A percentile compares a stretch with the other conserved stretches of the same genome.
These are phyloP conservation scores for Vanderwaltozyma verrucispora DNA, from an alignment of 805 yeast species.

Conservation along the genomic window DNA sequence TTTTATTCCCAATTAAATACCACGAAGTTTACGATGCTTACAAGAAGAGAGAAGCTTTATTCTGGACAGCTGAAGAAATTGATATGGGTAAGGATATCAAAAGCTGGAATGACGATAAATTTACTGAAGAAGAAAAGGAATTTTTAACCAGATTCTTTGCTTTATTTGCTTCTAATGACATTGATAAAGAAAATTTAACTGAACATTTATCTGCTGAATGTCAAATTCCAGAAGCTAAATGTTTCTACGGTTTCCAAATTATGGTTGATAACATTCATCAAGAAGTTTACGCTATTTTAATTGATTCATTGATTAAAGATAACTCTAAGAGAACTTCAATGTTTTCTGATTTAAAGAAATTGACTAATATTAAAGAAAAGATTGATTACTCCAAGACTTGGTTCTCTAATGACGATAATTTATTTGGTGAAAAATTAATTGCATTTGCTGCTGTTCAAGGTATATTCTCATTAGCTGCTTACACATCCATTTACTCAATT, in stretches of 20 bases:
- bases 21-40: constrained; percentile 98
- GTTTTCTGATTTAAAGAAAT: constrained; percentile 86
- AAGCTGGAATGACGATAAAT: constrained; percentile 52
- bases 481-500: constrained; percentile 95
- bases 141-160: constrained; percentile 87
- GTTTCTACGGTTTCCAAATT: constrained; percentile 97
- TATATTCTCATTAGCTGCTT: constrained; percentile 93
- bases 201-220: constrained; percentile 96
- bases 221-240: constrained; percentile 93
- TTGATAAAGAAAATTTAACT: constrained; percentile 90
- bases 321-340: constrained; percentile 78
- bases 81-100: constrained; percentile 80
- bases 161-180: constrained; percentile 95
- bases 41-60: constrained; percentile 96
- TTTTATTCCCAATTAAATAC: constrained; percentile 90
- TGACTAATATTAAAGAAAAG: constrained; percentile 87
- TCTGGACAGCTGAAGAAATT: constrained; percentile 99
- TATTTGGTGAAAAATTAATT: constrained; percentile 88
- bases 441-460: constrained; percentile 99
- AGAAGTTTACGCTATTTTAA: constrained; percentile 87
- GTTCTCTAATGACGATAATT: constrained; percentile 77
- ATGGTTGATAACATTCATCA: constrained; percentile 99
- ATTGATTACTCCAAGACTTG: constrained; percentile 97
- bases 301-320: constrained; percentile 91
- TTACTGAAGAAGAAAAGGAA: constrained; percentile 82